A percentile compares a stretch with the other conserved stretches of the same genome.
phyloP scores from a whole-genome alignment of 768 basidiomycete genomes.

The Podaxis mareebaensis region DNA sequence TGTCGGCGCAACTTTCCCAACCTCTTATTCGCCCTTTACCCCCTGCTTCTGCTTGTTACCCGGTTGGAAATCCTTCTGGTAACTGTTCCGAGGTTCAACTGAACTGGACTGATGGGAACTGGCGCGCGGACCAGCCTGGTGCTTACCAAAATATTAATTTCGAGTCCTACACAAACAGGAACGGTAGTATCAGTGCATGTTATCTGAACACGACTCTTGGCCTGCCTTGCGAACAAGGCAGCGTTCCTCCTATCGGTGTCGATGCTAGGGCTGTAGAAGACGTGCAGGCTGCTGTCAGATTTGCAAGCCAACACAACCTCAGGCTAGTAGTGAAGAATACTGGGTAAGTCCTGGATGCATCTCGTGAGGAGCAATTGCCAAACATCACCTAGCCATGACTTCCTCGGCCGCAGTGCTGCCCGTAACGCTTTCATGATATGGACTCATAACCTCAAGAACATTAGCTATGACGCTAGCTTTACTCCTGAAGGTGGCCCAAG shows the following conservation, averaged over 20 bases:
- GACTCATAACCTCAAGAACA: conserved; percentile 38
- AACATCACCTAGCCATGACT: conserved; percentile 35
- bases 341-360: conserved; percentile 10
- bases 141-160: conserved; percentile 11
- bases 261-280: conserved; percentile 39
- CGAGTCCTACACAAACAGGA: conserved; percentile 20
- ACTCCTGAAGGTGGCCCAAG: conserved; percentile 32
- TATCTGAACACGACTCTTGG: conserved; percentile 45
- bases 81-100: conserved; percentile 22
- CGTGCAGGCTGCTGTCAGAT: conserved; percentile 40
- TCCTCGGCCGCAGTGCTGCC: conserved; percentile 44
- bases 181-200: conserved; percentile 52
- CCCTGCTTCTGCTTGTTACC: conserved; percentile 41
- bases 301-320: conserved; percentile 36
- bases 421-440: conserved; percentile 40
- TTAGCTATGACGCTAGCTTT: conserved; percentile 29
- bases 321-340: conserved; percentile 39
- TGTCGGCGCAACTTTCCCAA: conserved; percentile 35
- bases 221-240: conserved; percentile 43
- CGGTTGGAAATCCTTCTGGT: conserved; percentile 31
- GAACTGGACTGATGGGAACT: conserved; percentile 11
- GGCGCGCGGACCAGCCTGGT: conserved; percentile 13
- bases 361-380: not conserved
- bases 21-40: conserved; percentile 32
- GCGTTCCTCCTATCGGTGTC: conserved; percentile 40